These are phyloP conservation scores for Sporothrix phasma DNA, from an alignment of 2,329 filamentous ascomycete species.

Conservation along the genomic window DNA sequence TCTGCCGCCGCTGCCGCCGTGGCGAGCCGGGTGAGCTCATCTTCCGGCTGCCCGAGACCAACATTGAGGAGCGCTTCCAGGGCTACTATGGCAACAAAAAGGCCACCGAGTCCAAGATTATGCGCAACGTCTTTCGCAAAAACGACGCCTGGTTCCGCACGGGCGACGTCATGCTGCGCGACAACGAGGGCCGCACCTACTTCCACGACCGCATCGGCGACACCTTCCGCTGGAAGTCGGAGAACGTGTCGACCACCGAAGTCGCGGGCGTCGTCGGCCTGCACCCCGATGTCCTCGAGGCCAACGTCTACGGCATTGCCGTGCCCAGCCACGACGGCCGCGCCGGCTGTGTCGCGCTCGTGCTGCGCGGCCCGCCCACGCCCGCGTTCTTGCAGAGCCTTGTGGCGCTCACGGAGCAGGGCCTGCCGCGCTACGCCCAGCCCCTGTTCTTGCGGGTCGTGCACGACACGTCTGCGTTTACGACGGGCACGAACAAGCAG, in stretches of 20 bases:
- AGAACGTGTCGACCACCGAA: constrained; percentile 75
- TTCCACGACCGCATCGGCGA: constrained; percentile 76
- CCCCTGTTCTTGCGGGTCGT: constrained; percentile 69
- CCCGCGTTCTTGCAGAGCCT: constrained; percentile 44
- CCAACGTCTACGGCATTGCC: constrained; percentile 77
- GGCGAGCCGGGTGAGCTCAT: constrained; percentile 68
- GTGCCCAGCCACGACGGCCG: constrained; percentile 74
- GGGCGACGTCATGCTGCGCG: constrained; percentile 69
- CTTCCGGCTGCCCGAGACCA: constrained; percentile 58
- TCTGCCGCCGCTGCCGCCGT: constrained; percentile 49
- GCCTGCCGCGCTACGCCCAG: constrained; percentile 62
- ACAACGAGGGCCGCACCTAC: constrained; percentile 59
- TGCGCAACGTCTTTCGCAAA: constrained; percentile 61
- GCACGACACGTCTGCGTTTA: constrained; percentile 44
- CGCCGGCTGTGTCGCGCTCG: constrained; percentile 56
- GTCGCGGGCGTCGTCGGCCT: constrained; percentile 64
- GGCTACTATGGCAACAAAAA: constrained; percentile 69
- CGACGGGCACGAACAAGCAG: constrained; percentile 82
- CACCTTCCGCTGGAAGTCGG: constrained; percentile 72
- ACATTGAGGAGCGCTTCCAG: constrained; percentile 54
- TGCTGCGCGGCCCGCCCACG: constrained; percentile 36
- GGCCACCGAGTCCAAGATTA: constrained; percentile 63
- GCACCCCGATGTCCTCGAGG: constrained; percentile 59
- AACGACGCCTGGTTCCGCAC: constrained; percentile 78
- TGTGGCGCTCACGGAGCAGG: constrained; percentile 44